Conservation (phyloP, 192 early-diverging fungal species). For the Blastocladiella britannica region DNA sequence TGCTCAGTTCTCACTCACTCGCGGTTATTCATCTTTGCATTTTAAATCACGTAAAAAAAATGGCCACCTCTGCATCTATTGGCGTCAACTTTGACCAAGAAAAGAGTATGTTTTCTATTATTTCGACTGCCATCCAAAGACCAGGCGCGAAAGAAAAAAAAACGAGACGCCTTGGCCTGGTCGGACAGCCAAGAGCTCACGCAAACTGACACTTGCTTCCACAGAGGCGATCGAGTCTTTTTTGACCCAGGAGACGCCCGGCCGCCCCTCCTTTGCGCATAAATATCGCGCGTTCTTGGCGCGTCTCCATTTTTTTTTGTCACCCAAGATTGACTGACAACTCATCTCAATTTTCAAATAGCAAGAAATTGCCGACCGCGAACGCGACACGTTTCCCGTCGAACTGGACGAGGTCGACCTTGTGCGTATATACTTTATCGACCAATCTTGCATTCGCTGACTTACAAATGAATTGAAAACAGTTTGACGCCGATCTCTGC, state of each 20-base stretch:
- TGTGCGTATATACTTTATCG: too few species aligned
- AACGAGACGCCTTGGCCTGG: too few species aligned
- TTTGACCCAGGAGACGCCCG: background rate
- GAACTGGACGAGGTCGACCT: constrained; percentile 46
- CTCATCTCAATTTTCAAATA: constrained; percentile 5
- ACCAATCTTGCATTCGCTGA: too few species aligned
- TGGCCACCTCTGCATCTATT: too few species aligned
- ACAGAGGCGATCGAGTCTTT: background rate
- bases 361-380: constrained; percentile 44
- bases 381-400: constrained; percentile 31
- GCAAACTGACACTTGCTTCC: background rate
- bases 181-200: background rate
- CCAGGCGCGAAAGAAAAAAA: too few species aligned
- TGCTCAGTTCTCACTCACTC: too few species aligned
- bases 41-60: too few species aligned
- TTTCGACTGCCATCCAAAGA: background rate
- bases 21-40: too few species aligned
- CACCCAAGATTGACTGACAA: too few species aligned
- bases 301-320: background rate
- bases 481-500: background rate
- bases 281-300: background rate
- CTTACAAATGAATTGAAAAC: too few species aligned
- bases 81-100: background rate
- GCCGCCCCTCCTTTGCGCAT: background rate
- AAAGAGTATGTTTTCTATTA: background rate